phyloP scores from a whole-genome alignment of 2,329 filamentous ascomycete species.

The Colletotrichum caudatum region DNA sequence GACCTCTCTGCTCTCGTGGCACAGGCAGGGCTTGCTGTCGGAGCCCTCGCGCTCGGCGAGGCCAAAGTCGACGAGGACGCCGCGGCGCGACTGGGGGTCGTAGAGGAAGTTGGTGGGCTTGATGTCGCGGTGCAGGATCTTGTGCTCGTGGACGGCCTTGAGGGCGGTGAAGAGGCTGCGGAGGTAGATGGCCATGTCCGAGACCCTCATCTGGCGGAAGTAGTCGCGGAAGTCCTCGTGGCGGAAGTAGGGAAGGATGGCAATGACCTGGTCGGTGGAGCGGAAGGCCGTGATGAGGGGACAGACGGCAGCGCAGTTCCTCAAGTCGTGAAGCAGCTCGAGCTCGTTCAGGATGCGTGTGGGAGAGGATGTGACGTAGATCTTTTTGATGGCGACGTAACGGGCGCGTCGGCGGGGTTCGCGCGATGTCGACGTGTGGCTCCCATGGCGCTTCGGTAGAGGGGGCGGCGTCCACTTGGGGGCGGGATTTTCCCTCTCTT shows the following conservation, averaged over 20 bases:
- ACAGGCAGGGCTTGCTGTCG: slow-evolving; percentile 85
- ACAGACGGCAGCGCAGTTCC: slow-evolving; percentile 86
- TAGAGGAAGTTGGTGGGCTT: slow-evolving; percentile 99
- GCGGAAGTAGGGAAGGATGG: slow-evolving; percentile 93
- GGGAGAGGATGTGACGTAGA: slow-evolving; percentile 97
- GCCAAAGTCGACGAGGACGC: slow-evolving; percentile 99
- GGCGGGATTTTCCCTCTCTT: slow-evolving; percentile 67
- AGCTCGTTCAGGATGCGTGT: slow-evolving; percentile 95
- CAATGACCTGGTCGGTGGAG: slow-evolving; percentile 92
- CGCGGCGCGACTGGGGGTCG: slow-evolving; percentile 81
- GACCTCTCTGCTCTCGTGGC: slow-evolving; percentile 72
- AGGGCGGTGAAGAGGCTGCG: slow-evolving; percentile 88
- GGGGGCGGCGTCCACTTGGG: slow-evolving; percentile 79
- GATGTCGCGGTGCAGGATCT: slow-evolving; percentile 94
- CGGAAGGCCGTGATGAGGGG: slow-evolving; percentile 98
- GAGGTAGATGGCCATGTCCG: slow-evolving; percentile 91
- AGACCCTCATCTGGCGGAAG: slow-evolving; percentile 88
- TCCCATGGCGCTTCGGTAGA: slow-evolving; percentile 63
- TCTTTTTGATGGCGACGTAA: slow-evolving; percentile 98
- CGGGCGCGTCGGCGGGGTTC: slow-evolving; percentile 59
- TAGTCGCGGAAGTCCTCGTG: slow-evolving; percentile 96
- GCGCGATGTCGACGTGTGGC: slow-evolving; percentile 49
- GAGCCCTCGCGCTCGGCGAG: slow-evolving; percentile 86
- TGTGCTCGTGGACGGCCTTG: slow-evolving; percentile 82
- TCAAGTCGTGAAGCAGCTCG: slow-evolving; percentile 89